Base-by-base conservation (phyloP, 768 basidiomycete species). In the Mycena crocata region DNA sequence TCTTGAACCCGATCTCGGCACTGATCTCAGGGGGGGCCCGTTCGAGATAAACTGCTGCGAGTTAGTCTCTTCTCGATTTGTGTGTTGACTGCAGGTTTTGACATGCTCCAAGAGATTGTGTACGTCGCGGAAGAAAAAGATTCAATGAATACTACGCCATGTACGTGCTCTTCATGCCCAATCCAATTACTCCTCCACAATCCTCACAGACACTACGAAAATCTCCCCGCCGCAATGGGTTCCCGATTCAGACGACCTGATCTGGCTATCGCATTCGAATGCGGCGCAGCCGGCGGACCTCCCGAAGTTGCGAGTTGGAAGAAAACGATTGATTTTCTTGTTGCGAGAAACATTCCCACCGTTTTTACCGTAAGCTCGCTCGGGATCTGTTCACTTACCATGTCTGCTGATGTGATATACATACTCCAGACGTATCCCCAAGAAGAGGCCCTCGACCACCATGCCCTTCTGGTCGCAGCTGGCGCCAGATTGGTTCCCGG, bases 251-350 rank as follows among this genome's bases (percentile, higher is more conserved):
- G 23, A 6, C 72, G 69, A 40, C 80, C 80, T 3, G 79, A 80
- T 46, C 72, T 82, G 13, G 81, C 78, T 0, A 64, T 81, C 31
- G 80, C 79, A 1, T 81, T 80, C n/a, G n/a, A n/a, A n/a, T n/a
- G n/a, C n/a, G n/a, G n/a, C n/a, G n/a, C n/a, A 9, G 21, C 8
- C 40, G 6, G 6, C 69, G 70, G 78, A 49, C 24, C n/a, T 12
- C 68, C 71, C 42, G 61, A 54, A 3, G n/a, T 21, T 0, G 56
- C 60, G 2, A 72, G 73, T 0, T 81, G 79, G 80, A 67, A 66
- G 45, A 40, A 62, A 26, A 77, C 79, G 0, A 72, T 78, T 32
- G 56, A 63, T 4, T 68, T 73, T 52, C 70, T 80, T 7, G 68
- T 73, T 34, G 48, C 75, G 45, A 70, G 66, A 10, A 68, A 72